phyloP scores from a whole-genome alignment of 2,329 filamentous ascomycete genomes.

The Cladosporium cucumerinum region DNA sequence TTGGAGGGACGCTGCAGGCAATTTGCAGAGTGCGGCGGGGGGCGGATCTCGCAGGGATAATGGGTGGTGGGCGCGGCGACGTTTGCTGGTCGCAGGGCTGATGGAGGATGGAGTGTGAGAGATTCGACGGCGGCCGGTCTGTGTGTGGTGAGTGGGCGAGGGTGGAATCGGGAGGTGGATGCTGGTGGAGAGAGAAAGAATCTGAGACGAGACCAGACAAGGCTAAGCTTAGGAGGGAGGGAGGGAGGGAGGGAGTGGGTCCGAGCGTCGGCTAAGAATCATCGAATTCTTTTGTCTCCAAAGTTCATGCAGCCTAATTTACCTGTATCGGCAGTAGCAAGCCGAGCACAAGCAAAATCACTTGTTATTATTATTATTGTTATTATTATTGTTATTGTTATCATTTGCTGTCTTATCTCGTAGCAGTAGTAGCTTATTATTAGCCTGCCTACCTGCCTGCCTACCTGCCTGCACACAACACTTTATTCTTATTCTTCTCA shows the following conservation, averaged over 20 bases:
- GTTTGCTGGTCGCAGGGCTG: slow-evolving; percentile 15
- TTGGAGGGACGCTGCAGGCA: slow-evolving; percentile 6
- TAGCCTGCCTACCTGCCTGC: neutral
- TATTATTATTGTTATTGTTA: neutral
- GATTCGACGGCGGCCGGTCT: neutral
- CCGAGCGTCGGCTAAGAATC: neutral
- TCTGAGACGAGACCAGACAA: neutral
- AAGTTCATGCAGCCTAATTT: too few relatives aligned
- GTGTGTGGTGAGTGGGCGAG: neutral
- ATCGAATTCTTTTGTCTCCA: neutral
- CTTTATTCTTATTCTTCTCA: neutral
- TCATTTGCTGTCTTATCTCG: neutral
- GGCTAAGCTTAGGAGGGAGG: too few relatives aligned
- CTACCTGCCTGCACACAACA: neutral
- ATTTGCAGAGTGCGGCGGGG: slow-evolving; percentile 10
- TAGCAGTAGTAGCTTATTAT: too few relatives aligned
- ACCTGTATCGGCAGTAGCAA: neutral
- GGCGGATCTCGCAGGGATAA: slow-evolving; percentile 14
- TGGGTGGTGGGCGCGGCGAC: slow-evolving; percentile 3
- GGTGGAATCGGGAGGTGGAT: slow-evolving; percentile 1
- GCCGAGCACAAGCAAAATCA: neutral
- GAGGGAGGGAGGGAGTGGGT: too few relatives aligned
- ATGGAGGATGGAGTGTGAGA: neutral
- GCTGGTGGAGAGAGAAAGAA: neutral
- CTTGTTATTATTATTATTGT: neutral